Evolutionary conservation across 352 stramenopile genomes (phyloP).

Genomic region (Phytophthora capsici): DNA sequence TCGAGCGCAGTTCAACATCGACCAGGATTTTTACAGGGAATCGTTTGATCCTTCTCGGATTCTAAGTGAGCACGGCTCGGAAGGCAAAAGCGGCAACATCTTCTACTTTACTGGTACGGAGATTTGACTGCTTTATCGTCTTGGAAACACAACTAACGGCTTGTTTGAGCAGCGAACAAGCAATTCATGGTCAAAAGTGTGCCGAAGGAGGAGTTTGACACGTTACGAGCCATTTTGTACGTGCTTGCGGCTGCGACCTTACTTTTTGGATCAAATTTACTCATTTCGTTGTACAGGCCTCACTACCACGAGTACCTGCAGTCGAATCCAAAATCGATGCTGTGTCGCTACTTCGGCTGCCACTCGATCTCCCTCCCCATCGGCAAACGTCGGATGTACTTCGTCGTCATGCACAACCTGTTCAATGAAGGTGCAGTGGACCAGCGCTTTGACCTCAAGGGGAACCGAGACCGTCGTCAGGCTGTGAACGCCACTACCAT

Average conservation of each 20-base stretch:
- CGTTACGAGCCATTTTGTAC: conserved; percentile 78
- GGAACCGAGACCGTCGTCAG: conserved; percentile 77
- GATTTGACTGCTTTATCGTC: neutral
- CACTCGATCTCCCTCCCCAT: conserved; percentile 88
- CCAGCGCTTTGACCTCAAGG: conserved; percentile 85
- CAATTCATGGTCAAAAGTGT: conserved; percentile 92
- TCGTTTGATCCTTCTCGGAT: conserved; percentile 79
- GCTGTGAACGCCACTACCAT: conserved; percentile 69
- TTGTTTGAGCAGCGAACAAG: conserved; percentile 64
- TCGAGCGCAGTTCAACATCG: conserved; percentile 77
- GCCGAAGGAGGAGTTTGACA: conserved; percentile 86
- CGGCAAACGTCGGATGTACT: conserved; percentile 86
- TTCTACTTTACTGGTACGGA: conserved; percentile 83
- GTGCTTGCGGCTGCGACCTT: conserved; percentile 2
- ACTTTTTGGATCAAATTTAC: neutral
- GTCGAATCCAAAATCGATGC: conserved; percentile 73
- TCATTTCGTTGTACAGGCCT: conserved; percentile 41
- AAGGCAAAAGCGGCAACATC: conserved; percentile 88
- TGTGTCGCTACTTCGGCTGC: conserved; percentile 86
- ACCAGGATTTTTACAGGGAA: conserved; percentile 71
- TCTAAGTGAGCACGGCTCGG: conserved; percentile 78
- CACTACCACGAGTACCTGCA: conserved; percentile 85
- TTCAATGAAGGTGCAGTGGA: conserved; percentile 84
- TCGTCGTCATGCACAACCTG: conserved; percentile 90
- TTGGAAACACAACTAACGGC: conserved; percentile 4